These are phyloP conservation scores for Blastocystis sp. DNA, from an alignment of 352 stramenopile species.

Conservation along the genomic window DNA sequence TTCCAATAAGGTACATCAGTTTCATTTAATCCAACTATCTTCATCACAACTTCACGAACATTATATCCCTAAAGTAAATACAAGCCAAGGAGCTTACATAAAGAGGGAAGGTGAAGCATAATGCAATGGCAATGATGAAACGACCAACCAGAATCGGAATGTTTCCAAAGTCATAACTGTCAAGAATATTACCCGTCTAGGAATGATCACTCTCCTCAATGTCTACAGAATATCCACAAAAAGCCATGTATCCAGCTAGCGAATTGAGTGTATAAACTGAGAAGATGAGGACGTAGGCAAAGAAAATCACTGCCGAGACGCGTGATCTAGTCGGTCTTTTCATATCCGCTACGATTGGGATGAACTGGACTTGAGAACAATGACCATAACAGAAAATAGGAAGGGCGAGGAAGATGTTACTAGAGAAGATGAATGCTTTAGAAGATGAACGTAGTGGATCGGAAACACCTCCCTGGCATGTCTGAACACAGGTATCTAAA, in stretches of 20 bases:
- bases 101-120: slow-evolving; percentile 67
- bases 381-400: slow-evolving; percentile 64
- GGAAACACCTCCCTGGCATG: slow-evolving; percentile 15
- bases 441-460: slow-evolving; percentile 26
- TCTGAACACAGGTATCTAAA: slow-evolving; percentile 14
- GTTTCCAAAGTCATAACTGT: slow-evolving; percentile 19
- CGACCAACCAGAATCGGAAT: slow-evolving; percentile 16
- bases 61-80: slow-evolving; percentile 16
- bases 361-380: slow-evolving; percentile 67
- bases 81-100: neutral
- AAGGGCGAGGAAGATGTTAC: slow-evolving; percentile 63
- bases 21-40: neutral
- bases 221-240: slow-evolving; percentile 46
- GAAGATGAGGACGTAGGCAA: slow-evolving; percentile 63
- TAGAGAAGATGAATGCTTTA: slow-evolving; percentile 45
- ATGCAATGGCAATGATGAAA: slow-evolving; percentile 50
- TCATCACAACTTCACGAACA: slow-evolving; percentile 56
- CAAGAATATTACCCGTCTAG: slow-evolving; percentile 59
- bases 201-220: neutral
- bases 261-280: slow-evolving; percentile 56
- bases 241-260: slow-evolving; percentile 59
- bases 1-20: slow-evolving; percentile 47
- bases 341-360: slow-evolving; percentile 55
- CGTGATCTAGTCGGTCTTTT: slow-evolving; percentile 40
- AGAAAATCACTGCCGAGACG: slow-evolving; percentile 45